Conservation (phyloP, 306 rosid species). For the Phaseolus lunatus region DNA sequence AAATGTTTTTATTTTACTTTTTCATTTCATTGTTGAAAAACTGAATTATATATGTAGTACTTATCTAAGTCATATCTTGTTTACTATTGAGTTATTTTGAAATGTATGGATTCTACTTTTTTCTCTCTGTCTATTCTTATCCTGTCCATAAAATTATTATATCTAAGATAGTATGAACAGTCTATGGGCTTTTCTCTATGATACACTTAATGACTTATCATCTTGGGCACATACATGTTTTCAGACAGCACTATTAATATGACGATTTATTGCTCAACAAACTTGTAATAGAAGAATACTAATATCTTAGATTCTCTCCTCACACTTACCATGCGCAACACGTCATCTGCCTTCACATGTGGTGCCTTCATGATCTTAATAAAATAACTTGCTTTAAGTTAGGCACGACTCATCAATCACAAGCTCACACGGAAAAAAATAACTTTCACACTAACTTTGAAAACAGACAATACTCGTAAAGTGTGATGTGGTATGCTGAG, state of each 20-base stretch:
- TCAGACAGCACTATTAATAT: background rate
- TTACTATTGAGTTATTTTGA: background rate
- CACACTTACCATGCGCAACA: background rate
- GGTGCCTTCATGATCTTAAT: background rate
- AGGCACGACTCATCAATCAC: background rate
- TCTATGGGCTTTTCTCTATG: background rate
- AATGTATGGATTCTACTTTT: background rate
- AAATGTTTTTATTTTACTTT: background rate
- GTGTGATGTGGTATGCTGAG: background rate
- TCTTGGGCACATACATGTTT: slow-evolving; percentile 3
- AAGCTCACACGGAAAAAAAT: background rate
- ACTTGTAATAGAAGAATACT: background rate
- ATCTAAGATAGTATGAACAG: background rate
- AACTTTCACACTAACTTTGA: slow-evolving; percentile 37
- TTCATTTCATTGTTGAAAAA: background rate
- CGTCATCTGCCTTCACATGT: slow-evolving; percentile 11
- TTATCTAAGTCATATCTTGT: background rate
- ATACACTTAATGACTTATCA: background rate
- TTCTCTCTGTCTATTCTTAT: background rate
- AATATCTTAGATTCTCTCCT: background rate
- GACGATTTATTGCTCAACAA: slow-evolving; percentile 4
- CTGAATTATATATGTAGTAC: background rate
- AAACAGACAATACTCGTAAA: slow-evolving; percentile 2
- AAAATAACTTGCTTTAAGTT: slow-evolving; percentile 29
- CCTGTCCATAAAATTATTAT: background rate